phyloP scores from a whole-genome alignment of 73 alveolate species.

The Tetrahymena borealis region DNA sequence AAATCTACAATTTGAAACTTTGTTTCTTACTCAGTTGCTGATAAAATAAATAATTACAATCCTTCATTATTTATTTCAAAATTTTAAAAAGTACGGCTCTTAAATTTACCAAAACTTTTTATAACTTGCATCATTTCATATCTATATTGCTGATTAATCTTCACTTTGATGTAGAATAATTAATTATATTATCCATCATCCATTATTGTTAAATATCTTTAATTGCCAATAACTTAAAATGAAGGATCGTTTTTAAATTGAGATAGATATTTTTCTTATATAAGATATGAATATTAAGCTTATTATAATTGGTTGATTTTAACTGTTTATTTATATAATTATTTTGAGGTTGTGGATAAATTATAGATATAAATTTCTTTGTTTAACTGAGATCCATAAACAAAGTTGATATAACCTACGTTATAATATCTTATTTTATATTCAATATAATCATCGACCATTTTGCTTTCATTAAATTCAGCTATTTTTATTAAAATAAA shows the following conservation, averaged over 20 bases:
- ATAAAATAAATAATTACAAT: too few species aligned
- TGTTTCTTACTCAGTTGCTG: too few species aligned
- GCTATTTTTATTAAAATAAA: background rate
- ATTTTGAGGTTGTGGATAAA: background rate
- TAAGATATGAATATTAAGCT: background rate
- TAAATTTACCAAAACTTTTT: too few species aligned
- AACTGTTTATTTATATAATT: background rate
- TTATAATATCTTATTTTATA: background rate
- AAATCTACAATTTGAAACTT: too few species aligned
- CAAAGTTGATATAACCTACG: background rate
- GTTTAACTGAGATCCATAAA: background rate
- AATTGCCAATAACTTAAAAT: background rate
- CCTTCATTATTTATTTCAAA: too few species aligned
- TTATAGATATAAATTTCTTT: background rate
- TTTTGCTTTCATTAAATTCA: background rate
- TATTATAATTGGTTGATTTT: background rate
- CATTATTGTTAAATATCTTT: background rate
- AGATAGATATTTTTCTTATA: background rate
- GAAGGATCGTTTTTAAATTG: background rate
- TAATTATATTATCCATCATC: background rate
- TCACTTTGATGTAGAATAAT: background rate
- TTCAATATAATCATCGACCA: background rate
- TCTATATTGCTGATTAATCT: background rate
- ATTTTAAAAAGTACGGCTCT: too few species aligned
- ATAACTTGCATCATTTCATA: background rate